Conservation (phyloP, 768 basidiomycete genomes). For the Russula dissimulans region DNA sequence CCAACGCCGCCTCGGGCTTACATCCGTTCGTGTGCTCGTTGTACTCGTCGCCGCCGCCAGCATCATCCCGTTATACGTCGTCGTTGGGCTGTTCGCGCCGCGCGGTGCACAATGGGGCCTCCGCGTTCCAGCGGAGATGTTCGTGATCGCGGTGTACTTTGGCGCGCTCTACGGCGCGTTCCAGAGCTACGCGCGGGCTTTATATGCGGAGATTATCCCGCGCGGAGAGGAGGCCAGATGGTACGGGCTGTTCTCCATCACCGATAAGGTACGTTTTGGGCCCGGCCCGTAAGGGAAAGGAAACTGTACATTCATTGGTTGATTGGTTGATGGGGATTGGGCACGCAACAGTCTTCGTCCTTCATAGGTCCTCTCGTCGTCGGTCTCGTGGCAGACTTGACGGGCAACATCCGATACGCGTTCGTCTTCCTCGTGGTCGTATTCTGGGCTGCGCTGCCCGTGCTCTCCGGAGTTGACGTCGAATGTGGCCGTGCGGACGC, state of each 20-base stretch:
- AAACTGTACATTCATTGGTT: too few species aligned
- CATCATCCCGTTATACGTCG: constrained; percentile 70
- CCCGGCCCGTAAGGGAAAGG: too few species aligned
- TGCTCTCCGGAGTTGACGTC: constrained; percentile 63
- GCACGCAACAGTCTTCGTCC: constrained; percentile 58
- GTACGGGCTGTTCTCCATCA: constrained; percentile 83
- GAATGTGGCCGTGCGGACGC: constrained; percentile 53
- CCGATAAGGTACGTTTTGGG: constrained; percentile 56
- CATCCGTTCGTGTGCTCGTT: constrained; percentile 59
- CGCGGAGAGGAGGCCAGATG: constrained; percentile 84
- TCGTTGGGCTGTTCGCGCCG: constrained; percentile 65
- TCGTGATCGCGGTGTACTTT: constrained; percentile 71
- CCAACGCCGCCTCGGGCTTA: constrained; percentile 55
- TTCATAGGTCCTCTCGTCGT: constrained; percentile 89
- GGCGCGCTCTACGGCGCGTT: constrained; percentile 79
- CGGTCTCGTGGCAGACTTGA: constrained; percentile 77
- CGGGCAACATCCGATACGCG: constrained; percentile 85
- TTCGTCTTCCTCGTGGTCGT: constrained; percentile 83
- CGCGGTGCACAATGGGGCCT: constrained; percentile 47
- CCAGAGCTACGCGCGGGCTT: constrained; percentile 80
- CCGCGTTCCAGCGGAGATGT: constrained; percentile 79
- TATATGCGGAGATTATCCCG: constrained; percentile 82
- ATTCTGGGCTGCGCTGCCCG: constrained; percentile 73
- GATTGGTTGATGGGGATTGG: too few species aligned
- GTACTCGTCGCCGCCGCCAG: constrained; percentile 58